Percentiles rank a stretch among this genome's conserved stretches.
phyloP scores from a whole-genome alignment of 73 alveolate genomes.

The Breviolum minutum region DNA sequence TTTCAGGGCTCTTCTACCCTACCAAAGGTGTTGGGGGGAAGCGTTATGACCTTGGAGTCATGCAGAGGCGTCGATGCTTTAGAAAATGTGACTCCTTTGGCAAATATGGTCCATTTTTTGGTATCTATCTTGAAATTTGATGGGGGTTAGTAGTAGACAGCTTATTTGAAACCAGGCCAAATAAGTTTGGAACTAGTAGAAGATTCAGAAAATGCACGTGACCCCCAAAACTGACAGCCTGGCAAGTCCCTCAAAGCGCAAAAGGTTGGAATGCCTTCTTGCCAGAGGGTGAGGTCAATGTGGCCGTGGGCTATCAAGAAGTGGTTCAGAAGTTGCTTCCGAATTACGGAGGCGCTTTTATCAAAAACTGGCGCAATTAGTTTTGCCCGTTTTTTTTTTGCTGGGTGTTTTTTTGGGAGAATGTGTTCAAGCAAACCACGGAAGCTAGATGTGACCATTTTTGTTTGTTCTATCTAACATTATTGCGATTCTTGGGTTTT shows the following conservation, averaged over 20 bases:
- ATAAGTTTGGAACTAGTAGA: neutral
- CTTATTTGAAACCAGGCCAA: no score
- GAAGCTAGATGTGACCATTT: neutral
- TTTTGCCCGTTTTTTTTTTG: neutral
- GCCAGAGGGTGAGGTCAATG: constrained; percentile 95
- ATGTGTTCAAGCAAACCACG: neutral
- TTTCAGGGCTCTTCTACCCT: no score
- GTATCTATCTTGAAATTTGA: neutral
- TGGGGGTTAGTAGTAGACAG: neutral
- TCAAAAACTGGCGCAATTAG: neutral
- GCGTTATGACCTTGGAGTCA: no score
- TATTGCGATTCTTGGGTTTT: no score
- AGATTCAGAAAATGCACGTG: neutral
- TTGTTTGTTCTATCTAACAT: no score
- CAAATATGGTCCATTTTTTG: neutral
- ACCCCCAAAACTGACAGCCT: neutral
- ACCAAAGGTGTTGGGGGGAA: no score
- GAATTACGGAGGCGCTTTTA: constrained; percentile 40
- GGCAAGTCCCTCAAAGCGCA: neutral
- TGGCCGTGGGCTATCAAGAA: constrained; percentile 81
- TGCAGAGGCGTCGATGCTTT: no score
- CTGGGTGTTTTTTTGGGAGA: neutral
- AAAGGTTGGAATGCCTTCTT: constrained; percentile 95
- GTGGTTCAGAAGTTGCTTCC: constrained; percentile 88
- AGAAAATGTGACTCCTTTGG: no score